Conservation (phyloP, 2,329 filamentous ascomycete genomes). For the Fusarium chuoi region DNA sequence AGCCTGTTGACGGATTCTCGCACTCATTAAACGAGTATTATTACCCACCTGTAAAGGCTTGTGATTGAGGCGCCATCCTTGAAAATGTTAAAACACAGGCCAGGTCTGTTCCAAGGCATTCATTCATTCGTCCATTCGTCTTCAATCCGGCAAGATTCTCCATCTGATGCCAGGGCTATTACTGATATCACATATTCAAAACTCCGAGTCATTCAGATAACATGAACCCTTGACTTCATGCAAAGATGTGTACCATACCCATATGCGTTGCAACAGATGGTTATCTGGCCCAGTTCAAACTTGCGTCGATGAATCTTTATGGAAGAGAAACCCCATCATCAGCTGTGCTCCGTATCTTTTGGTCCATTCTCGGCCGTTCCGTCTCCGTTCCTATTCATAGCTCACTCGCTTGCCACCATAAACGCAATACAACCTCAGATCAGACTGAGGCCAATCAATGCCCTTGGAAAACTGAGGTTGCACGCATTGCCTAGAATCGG, state of each 20-base stretch:
- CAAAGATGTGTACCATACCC: constrained; percentile 10
- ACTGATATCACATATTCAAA: constrained; percentile 14
- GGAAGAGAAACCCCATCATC: neutral
- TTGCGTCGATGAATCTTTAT: neutral
- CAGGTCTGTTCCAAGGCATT: constrained; percentile 25
- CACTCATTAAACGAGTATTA: constrained; percentile 28
- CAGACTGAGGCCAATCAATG: constrained; percentile 11
- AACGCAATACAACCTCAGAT: constrained; percentile 30
- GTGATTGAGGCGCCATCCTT: constrained; percentile 8
- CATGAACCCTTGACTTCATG: constrained; percentile 33
- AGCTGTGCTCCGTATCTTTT: neutral
- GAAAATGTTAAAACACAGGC: constrained; percentile 12
- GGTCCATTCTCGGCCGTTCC: constrained; percentile 20
- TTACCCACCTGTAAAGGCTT: constrained; percentile 21
- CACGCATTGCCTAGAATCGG: constrained; percentile 3
- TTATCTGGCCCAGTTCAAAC: neutral
- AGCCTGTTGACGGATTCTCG: constrained; percentile 6
- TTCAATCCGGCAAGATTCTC: neutral
- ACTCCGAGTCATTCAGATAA: constrained; percentile 4
- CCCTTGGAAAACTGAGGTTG: constrained; percentile 2
- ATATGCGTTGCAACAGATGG: neutral
- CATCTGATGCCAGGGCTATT: constrained; percentile 10
- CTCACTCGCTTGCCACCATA: constrained; percentile 23
- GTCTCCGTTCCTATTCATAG: constrained; percentile 36
- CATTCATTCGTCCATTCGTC: neutral